Conservation (phyloP, 2,329 filamentous ascomycete species). For the Pseudodiploospora longispora region DNA sequence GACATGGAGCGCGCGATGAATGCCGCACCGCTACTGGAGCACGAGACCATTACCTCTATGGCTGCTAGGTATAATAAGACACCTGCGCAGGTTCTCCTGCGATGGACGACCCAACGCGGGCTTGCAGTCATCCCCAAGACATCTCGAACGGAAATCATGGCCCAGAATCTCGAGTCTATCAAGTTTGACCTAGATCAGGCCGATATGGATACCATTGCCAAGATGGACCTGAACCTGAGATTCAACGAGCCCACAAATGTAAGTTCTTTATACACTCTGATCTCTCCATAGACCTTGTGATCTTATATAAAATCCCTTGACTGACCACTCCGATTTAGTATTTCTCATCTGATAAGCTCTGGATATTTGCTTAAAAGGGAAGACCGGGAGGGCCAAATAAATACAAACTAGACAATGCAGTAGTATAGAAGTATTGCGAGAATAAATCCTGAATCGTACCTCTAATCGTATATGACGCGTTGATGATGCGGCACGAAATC, state of each 20-base stretch:
- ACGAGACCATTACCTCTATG: constrained; percentile 54
- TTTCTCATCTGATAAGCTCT: constrained; percentile 48
- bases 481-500: too few relatives aligned
- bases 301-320: background rate
- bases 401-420: too few relatives aligned
- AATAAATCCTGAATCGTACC: too few relatives aligned
- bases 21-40: constrained; percentile 64
- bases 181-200: constrained; percentile 56
- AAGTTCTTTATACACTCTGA: constrained; percentile 27
- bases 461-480: too few relatives aligned
- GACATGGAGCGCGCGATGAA: constrained; percentile 50
- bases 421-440: too few relatives aligned
- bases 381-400: background rate
- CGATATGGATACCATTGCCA: constrained; percentile 60
- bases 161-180: constrained; percentile 59
- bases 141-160: constrained; percentile 43
- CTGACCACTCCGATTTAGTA: constrained; percentile 31
- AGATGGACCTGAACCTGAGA: constrained; percentile 56
- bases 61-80: constrained; percentile 64
- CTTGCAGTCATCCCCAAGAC: constrained; percentile 79
- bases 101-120: constrained; percentile 79
- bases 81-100: constrained; percentile 71
- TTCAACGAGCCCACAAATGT: constrained; percentile 72
- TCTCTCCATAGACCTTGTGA: background rate
- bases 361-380: constrained; percentile 44